Conservation (phyloP, 2,329 filamentous ascomycete species). For the Westerdykella aurantiaca region DNA sequence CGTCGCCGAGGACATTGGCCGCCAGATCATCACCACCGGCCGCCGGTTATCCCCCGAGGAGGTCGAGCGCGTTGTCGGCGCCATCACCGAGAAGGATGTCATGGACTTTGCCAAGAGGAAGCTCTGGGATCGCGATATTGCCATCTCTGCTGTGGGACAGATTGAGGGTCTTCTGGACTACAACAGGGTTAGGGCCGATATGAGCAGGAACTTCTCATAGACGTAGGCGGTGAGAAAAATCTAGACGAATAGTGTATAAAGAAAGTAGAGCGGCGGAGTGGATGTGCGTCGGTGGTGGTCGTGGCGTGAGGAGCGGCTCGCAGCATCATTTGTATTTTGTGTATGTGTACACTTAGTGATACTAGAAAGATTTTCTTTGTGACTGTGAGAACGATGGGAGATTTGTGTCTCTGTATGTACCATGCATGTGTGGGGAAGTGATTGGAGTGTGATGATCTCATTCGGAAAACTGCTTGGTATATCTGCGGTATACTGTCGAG, state of each 20-base stretch:
- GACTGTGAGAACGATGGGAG: neutral
- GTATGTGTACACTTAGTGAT: conserved; percentile 9
- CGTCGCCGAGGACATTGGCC: conserved; percentile 95
- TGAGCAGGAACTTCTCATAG: conserved; percentile 65
- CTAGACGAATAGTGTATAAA: neutral
- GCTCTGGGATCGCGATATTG: conserved; percentile 96
- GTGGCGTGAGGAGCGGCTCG: conserved; percentile 1
- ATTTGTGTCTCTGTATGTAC: no score
- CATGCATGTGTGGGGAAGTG: no score
- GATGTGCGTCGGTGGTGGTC: neutral
- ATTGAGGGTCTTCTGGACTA: conserved; percentile 82
- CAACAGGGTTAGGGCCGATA: conserved; percentile 72
- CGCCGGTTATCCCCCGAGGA: conserved; percentile 85
- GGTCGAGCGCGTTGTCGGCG: conserved; percentile 86
- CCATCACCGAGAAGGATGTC: conserved; percentile 90
- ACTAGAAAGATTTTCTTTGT: conserved; percentile 6
- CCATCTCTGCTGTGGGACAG: conserved; percentile 84
- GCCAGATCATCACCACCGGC: conserved; percentile 96
- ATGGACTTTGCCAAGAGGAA: conserved; percentile 94
- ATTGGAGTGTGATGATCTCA: no score
- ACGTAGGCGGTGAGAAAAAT: neutral
- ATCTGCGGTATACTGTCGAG: no score
- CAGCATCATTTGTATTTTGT: conserved; percentile 7
- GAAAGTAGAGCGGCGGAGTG: neutral
- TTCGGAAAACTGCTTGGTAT: no score